A percentile compares a stretch with the other conserved stretches of the same genome.
Conservation (phyloP, 1,284 basidiomycete genomes). For the Ganoderma resinaceum region DNA sequence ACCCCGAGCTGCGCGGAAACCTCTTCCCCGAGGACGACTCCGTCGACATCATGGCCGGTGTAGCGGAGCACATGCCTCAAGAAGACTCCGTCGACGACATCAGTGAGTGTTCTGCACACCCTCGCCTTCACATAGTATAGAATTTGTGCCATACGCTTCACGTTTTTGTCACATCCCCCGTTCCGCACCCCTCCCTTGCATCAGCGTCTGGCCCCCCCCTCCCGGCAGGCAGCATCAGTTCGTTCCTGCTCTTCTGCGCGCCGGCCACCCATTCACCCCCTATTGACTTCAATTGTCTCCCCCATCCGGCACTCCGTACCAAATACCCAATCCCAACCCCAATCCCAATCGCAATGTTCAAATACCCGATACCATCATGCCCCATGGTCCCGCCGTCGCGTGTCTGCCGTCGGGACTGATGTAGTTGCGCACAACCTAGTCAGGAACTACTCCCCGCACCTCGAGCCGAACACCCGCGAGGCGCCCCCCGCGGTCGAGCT, state of each 20-base stretch:
- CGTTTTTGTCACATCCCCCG: constrained; percentile 11
- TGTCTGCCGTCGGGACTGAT: constrained; percentile 62
- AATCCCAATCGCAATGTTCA: background rate
- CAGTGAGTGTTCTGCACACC: constrained; percentile 60
- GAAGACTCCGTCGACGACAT: constrained; percentile 75
- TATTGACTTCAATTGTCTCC: constrained; percentile 36
- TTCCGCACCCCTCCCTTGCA: constrained; percentile 17
- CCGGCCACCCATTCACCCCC: constrained; percentile 33
- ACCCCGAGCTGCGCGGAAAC: constrained; percentile 69
- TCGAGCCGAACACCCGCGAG: constrained; percentile 72
- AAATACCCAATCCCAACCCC: background rate
- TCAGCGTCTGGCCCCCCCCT: background rate
- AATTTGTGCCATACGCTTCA: constrained; percentile 30
- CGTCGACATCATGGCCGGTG: constrained; percentile 69
- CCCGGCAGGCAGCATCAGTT: constrained; percentile 20
- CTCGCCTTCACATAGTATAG: constrained; percentile 25
- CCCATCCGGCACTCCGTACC: constrained; percentile 21
- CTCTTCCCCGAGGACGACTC: constrained; percentile 57
- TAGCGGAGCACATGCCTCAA: constrained; percentile 68
- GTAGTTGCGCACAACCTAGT: constrained; percentile 88
- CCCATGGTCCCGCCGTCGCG: constrained; percentile 16
- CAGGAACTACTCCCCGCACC: constrained; percentile 87
- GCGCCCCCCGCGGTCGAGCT: constrained; percentile 76
- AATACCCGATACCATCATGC: constrained; percentile 1
- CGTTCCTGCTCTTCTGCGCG: constrained; percentile 25